A percentile compares a stretch with the other conserved stretches of the same genome.
Evolutionary conservation across 331 rosid species (phyloP).

Genomic region (Rhamnella rubrinervis): DNA sequence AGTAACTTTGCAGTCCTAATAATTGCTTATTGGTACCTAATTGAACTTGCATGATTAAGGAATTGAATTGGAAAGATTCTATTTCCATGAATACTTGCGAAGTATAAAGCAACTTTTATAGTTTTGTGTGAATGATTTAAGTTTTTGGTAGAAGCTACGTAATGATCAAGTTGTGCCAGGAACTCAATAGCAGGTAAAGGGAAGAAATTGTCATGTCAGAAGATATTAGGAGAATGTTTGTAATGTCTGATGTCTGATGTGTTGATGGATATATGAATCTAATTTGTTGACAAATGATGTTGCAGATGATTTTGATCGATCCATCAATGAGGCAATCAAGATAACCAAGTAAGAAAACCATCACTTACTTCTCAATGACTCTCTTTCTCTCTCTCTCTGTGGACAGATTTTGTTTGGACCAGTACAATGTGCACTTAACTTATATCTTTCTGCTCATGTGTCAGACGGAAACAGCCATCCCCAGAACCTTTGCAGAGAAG

Average conservation of each 20-base stretch:
- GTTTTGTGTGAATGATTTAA: background rate
- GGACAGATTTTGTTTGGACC: constrained; percentile 2
- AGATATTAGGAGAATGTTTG: constrained; percentile 1
- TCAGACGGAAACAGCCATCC: constrained; percentile 72
- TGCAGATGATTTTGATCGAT: constrained; percentile 96
- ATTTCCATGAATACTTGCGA: background rate
- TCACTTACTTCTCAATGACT: constrained; percentile 2
- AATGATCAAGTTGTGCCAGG: constrained; percentile 4
- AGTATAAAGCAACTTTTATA: background rate
- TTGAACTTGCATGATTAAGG: background rate
- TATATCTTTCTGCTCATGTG: constrained; percentile 17
- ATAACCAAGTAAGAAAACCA: constrained; percentile 72
- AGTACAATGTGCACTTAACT: constrained; percentile 12
- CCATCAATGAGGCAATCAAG: constrained; percentile 96
- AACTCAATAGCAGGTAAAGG: too few relatives aligned
- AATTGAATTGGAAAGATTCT: background rate
- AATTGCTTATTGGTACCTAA: background rate
- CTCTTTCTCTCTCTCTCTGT: constrained; percentile 5
- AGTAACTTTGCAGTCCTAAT: background rate
- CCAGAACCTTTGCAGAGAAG: constrained; percentile 69
- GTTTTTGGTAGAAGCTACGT: background rate
- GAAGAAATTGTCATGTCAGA: too few relatives aligned
- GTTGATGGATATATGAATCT: constrained; percentile 20
- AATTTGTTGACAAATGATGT: constrained; percentile 32
- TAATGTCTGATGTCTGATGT: constrained; percentile 10